Evolutionary conservation across 2,329 filamentous ascomycete species (phyloP).

Genomic region (Cladosporium sp.): DNA sequence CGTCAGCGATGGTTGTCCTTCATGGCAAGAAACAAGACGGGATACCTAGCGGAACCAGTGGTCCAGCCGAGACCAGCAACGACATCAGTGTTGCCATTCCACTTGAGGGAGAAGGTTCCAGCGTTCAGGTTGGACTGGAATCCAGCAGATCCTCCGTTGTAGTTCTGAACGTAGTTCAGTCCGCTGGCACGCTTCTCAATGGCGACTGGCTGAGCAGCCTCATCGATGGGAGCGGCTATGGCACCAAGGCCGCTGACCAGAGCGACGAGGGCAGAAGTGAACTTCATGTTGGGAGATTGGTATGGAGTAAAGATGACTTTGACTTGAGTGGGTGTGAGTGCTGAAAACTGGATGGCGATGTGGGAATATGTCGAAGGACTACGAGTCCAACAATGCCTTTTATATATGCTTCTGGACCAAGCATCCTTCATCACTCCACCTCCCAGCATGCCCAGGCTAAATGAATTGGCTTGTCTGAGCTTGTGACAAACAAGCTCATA

Average conservation of each 20-base stretch:
- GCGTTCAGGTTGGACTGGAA: slow-evolving; percentile 15
- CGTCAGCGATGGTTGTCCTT: not conserved
- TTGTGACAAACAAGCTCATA: slow-evolving; percentile 10
- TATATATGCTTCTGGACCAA: not conserved
- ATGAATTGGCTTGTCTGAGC: not conserved
- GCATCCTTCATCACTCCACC: not conserved
- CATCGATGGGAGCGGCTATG: slow-evolving; percentile 14
- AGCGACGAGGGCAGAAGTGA: slow-evolving; percentile 13
- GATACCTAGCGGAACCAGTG: slow-evolving; percentile 18
- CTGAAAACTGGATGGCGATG: too few relatives aligned
- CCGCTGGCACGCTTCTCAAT: slow-evolving; percentile 13
- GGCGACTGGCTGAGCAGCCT: slow-evolving; percentile 3
- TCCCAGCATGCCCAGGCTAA: not conserved
- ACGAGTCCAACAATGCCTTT: not conserved
- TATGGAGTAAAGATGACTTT: too few relatives aligned
- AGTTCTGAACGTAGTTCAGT: slow-evolving; percentile 17
- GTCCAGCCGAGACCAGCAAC: slow-evolving; percentile 21
- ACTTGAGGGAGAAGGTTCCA: slow-evolving; percentile 17
- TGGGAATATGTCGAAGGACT: not conserved
- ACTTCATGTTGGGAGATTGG: slow-evolving; percentile 15
- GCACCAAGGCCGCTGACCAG: slow-evolving; percentile 13
- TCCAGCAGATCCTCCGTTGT: slow-evolving; percentile 16
- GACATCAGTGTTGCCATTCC: slow-evolving; percentile 18
- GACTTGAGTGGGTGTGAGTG: too few relatives aligned
- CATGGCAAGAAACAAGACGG: too few relatives aligned